Evolutionary conservation across 352 stramenopile species (phyloP).

Genomic region (Phytopythium litorale): DNA sequence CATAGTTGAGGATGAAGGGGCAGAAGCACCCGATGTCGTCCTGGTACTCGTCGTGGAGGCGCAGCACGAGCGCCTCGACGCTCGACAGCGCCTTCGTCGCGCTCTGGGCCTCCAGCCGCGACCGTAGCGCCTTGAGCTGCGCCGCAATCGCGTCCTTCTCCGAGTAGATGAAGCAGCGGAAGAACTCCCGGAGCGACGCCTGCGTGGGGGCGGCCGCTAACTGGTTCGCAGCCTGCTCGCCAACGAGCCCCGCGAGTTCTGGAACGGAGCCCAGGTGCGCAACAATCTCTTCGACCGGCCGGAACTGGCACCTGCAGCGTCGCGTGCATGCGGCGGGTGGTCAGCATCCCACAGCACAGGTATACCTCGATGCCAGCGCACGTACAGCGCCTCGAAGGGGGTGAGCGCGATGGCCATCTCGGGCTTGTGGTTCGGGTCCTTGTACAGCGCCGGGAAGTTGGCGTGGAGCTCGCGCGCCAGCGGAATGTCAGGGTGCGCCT

Average conservation of each 20-base stretch:
- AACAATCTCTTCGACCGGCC: conserved; percentile 91
- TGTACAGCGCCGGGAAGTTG: conserved; percentile 92
- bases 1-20: conserved; percentile 98
- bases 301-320: conserved; percentile 83
- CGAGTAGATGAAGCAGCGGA: conserved; percentile 78
- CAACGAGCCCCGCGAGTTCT: conserved; percentile 84
- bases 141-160: conserved; percentile 52
- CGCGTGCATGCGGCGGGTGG: too few relatives aligned
- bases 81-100: conserved; percentile 19
- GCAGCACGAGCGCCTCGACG: conserved; percentile 85
- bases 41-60: conserved; percentile 93
- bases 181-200: conserved; percentile 58
- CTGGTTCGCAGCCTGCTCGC: conserved; percentile 26
- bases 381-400: conserved; percentile 92
- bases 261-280: conserved; percentile 82
- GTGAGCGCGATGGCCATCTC: conserved; percentile 99
- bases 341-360: background rate
- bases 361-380: background rate
- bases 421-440: conserved; percentile 99
- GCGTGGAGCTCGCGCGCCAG: conserved; percentile 79
- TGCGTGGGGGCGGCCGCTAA: conserved; percentile 36
- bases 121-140: conserved; percentile 80
- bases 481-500: conserved; percentile 80
- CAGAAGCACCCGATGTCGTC: conserved; percentile 97
- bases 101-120: conserved; percentile 51